phyloP scores from a whole-genome alignment of 495 filamentous ascomycete genomes.

The Choiromyces venosus region DNA sequence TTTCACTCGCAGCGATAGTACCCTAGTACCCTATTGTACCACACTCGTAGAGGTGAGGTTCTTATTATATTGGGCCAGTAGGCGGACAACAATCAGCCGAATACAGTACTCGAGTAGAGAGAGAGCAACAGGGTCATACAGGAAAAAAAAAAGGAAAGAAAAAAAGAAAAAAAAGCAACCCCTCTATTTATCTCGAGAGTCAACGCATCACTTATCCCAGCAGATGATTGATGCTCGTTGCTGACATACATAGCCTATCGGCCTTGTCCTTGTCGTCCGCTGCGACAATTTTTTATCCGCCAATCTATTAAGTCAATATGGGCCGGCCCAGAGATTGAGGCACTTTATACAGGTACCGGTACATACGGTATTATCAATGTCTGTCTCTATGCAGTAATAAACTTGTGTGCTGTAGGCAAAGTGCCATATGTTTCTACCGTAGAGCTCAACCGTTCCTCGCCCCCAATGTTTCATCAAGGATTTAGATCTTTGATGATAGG shows the following conservation, averaged over 20 bases:
- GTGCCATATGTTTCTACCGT: neutral
- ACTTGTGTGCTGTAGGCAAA: neutral
- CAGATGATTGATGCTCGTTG: neutral
- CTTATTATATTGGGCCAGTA: neutral
- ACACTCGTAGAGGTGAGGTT: neutral
- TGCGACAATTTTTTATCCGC: neutral
- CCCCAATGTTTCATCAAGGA: neutral
- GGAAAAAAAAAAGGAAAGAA: neutral
- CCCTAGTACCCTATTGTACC: neutral
- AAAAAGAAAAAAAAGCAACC: neutral
- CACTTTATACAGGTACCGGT: neutral
- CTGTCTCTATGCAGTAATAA: neutral
- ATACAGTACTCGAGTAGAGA: neutral
- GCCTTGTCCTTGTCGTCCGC: neutral
- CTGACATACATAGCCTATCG: neutral
- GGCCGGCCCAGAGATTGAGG: neutral
- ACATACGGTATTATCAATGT: neutral
- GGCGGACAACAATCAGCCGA: neutral
- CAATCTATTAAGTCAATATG: neutral
- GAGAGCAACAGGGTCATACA: neutral
- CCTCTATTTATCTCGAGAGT: neutral
- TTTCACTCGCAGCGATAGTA: neutral
- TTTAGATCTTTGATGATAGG: neutral
- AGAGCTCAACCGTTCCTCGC: neutral
- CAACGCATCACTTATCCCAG: neutral